Evolutionary conservation across 805 yeast genomes (phyloP), one percentile per base, ranked within the genome.

Genomic region (Teunomyces panamensis): DNA sequence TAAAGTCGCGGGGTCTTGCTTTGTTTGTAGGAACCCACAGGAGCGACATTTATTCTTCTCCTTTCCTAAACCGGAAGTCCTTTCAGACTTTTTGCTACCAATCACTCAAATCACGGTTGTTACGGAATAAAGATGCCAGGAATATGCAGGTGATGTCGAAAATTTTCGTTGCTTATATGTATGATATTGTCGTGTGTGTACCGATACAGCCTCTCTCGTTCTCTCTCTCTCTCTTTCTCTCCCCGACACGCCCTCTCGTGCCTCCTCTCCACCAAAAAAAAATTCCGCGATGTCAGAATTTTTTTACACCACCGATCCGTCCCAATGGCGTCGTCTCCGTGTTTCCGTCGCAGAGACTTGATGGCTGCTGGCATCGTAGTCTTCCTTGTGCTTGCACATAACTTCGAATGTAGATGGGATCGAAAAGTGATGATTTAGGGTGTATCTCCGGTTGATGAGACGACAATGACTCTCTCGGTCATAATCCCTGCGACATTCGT

Each of bases 371-470:
- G 52, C 43, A 33, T 44, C 28, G 36, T 27, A 36, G 42, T 33
- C 45, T 29, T 33, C 44, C 30, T 20, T 37, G 36, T 28, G 39
- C 45, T 24, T 42, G 52, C 43, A 55, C 50, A 54, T 42, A 44
- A 35, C 36, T 36, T 29, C 42, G 47, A 36, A 41, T 42, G 28
- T 32, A 42, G 44, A 45, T 48, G 52, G 41, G 46, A 48, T 48
- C 43, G 27, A 24, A 53, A 34, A 53, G 26, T 33, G 49, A 53
- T 24, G 10, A 46, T 34, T 43, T 37, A 55, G 65, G 65, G 64
- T 59, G 65, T 62, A 62, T 62, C 65, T 62, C 65, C 65, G 65
- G 56, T 58, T 56, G 64, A 62, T 57, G 65, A 62, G 55, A 27
- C 26, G 29, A 56, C 57, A 52, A 37, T 59, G 65, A 62, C 55